These are phyloP conservation scores for Sclerotinia spermophila DNA, from an alignment of 2,329 filamentous ascomycete species.

Conservation along the genomic window DNA sequence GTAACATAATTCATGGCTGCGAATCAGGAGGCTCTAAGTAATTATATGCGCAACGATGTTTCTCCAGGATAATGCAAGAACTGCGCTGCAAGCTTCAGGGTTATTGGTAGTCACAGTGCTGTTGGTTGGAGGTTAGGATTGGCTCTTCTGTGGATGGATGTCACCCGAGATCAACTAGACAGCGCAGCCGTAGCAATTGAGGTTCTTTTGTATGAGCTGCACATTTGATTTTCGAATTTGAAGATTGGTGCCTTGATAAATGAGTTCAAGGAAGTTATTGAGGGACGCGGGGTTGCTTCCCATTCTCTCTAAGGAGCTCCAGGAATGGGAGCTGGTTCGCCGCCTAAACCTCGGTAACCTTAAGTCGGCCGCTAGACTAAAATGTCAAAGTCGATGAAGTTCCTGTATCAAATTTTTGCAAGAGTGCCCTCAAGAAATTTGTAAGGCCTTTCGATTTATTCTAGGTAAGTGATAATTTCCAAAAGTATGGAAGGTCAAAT, in stretches of 20 bases:
- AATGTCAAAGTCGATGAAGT: not conserved
- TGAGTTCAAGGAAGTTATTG: not conserved
- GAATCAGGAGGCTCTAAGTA: conserved; percentile 15
- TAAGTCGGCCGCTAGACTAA: not conserved
- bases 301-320: conserved; percentile 1
- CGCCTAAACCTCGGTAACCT: conserved; percentile 13
- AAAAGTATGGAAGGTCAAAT: not conserved
- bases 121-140: not conserved
- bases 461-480: not conserved
- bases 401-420: not conserved
- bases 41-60: not conserved
- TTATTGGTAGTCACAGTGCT: not conserved
- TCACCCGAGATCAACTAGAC: conserved; percentile 7
- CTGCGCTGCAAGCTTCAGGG: conserved; percentile 5
- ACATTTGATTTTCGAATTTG: conserved; percentile 13
- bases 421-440: not conserved
- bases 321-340: conserved; percentile 1
- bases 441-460: not conserved
- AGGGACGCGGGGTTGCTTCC: conserved; percentile 15
- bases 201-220: conserved; percentile 8
- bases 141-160: not conserved
- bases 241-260: not conserved
- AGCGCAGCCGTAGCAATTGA: conserved; percentile 17
- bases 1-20: conserved; percentile 96
- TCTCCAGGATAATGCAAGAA: conserved; percentile 6